These are phyloP conservation scores for Drechslerella stenobrocha DNA, from an alignment of 2,329 filamentous ascomycete species.

Conservation along the genomic window DNA sequence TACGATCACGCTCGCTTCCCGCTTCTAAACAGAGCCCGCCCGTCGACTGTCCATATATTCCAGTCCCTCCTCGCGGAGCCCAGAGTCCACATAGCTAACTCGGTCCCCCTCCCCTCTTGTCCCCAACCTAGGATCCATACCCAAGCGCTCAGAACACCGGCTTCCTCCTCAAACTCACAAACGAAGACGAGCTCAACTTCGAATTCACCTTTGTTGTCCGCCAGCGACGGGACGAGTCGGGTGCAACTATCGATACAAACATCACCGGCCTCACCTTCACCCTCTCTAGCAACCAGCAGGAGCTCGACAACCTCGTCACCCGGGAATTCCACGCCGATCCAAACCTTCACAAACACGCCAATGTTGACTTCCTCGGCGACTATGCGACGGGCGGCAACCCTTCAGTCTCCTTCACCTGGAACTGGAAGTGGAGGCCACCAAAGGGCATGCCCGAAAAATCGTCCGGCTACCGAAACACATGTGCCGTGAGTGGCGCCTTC, in stretches of 20 bases:
- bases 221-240: constrained; percentile 58
- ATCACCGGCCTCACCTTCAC: constrained; percentile 91
- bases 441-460: constrained; percentile 75
- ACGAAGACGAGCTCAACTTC: constrained; percentile 90
- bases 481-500: constrained; percentile 67
- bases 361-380: constrained; percentile 92
- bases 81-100: constrained; percentile 42
- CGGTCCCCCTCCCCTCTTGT: constrained; percentile 12
- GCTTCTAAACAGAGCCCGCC: neutral
- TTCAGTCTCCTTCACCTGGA: constrained; percentile 88
- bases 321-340: constrained; percentile 96
- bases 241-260: constrained; percentile 67
- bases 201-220: constrained; percentile 86
- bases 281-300: constrained; percentile 79
- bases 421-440: constrained; percentile 95
- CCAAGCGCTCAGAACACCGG: constrained; percentile 62
- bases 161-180: constrained; percentile 83
- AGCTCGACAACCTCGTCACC: constrained; percentile 91
- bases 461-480: constrained; percentile 92
- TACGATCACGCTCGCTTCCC: constrained; percentile 59
- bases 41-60: constrained; percentile 16
- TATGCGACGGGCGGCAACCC: constrained; percentile 80
- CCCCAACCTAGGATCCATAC: constrained; percentile 73
- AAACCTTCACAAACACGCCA: constrained; percentile 94
- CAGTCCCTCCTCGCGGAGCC: constrained; percentile 12